Conservation (phyloP, 257 asterid species). For the Thymus mandschuricus region DNA sequence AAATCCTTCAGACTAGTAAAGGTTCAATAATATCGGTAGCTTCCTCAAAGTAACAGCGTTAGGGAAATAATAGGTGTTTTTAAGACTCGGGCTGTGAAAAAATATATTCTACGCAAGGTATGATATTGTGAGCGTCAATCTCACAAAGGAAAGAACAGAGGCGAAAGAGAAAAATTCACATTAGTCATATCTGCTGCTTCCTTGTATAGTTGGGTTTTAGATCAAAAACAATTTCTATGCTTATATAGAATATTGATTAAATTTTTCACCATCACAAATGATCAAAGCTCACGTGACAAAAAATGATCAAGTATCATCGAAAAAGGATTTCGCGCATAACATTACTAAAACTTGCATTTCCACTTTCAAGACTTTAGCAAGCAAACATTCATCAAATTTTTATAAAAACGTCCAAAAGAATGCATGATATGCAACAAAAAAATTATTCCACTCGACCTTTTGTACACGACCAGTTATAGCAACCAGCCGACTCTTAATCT, state of each 20-base stretch:
- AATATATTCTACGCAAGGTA: not conserved
- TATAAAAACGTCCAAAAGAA: conserved; percentile 9
- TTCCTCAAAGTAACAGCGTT: not conserved
- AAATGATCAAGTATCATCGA: conserved; percentile 14
- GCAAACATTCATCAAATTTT: not conserved
- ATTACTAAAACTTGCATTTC: conserved; percentile 3
- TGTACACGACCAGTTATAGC: conserved; percentile 98
- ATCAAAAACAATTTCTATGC: not conserved
- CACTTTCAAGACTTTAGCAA: conserved; percentile 17
- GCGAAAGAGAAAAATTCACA: not conserved
- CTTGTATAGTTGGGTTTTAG: not conserved
- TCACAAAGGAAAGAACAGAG: not conserved
- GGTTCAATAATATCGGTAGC: not conserved
- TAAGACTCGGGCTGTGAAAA: not conserved
- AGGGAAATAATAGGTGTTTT: not conserved
- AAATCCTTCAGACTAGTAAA: not conserved
- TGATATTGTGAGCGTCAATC: not conserved
- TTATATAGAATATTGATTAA: not conserved
- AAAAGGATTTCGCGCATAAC: not conserved
- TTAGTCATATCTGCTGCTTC: conserved; percentile 11
- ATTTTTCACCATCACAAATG: not conserved
- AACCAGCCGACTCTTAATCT: conserved; percentile 91
- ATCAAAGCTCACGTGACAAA: conserved; percentile 9
- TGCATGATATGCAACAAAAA: conserved; percentile 10
- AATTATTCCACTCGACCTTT: conserved; percentile 57